Evolutionary conservation across 108 stramenopile species (phyloP).

Genomic region (Skeletonema potamos): DNA sequence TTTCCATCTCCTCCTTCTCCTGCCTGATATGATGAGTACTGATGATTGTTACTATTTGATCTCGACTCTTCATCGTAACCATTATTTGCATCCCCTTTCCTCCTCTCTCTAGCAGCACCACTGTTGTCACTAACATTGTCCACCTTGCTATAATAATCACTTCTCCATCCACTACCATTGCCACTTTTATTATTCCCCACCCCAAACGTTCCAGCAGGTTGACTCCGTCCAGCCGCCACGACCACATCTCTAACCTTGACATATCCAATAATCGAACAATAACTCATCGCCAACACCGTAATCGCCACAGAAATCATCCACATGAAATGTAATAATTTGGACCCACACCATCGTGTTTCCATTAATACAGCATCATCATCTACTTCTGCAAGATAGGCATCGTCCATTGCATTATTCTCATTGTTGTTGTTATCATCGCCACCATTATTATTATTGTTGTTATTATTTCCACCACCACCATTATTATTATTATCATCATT

Average conservation of each 20-base stretch:
- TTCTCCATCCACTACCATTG: slow-evolving; percentile 21
- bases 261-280: slow-evolving; percentile 86
- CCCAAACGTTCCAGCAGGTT: slow-evolving; percentile 52
- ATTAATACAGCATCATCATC: slow-evolving; percentile 64
- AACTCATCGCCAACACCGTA: slow-evolving; percentile 72
- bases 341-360: slow-evolving; percentile 83
- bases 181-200: slow-evolving; percentile 3
- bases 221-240: slow-evolving; percentile 76
- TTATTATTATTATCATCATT: slow-evolving; percentile 33
- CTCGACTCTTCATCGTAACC: slow-evolving; percentile 4
- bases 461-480: slow-evolving; percentile 14
- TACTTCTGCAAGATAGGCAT: slow-evolving; percentile 43
- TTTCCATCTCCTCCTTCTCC: slow-evolving; percentile 6
- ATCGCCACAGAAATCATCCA: slow-evolving; percentile 80
- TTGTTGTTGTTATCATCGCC: slow-evolving; percentile 12
- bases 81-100: no score
- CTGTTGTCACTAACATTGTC: slow-evolving; percentile 25
- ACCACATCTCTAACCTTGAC: slow-evolving; percentile 84
- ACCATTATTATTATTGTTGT: slow-evolving; percentile 11
- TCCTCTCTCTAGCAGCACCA: background rate
- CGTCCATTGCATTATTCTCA: slow-evolving; percentile 14
- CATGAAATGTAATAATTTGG: slow-evolving; percentile 63
- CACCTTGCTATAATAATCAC: slow-evolving; percentile 76
- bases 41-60: background rate
- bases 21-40: slow-evolving; percentile 38